These are phyloP conservation scores for Jackrogersella minutella DNA, from an alignment of 495 filamentous ascomycete genomes.

Conservation along the genomic window DNA sequence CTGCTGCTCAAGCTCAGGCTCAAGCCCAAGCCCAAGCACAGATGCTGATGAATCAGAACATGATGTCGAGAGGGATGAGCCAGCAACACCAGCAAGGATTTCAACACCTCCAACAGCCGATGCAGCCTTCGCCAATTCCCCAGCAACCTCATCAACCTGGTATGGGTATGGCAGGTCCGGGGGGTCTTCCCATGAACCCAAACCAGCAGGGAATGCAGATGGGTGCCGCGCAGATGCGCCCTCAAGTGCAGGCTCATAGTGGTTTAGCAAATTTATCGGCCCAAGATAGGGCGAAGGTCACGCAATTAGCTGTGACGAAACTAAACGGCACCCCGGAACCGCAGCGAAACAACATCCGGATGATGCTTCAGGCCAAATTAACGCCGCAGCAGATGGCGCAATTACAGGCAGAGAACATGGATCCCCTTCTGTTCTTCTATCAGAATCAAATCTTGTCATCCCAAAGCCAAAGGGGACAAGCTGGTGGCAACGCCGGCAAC, in stretches of 20 bases:
- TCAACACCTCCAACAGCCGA: constrained; percentile 58
- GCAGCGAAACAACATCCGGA: constrained; percentile 46
- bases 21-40: constrained; percentile 52
- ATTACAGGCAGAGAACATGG: constrained; percentile 46
- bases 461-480: constrained; percentile 37
- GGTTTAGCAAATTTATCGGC: constrained; percentile 37
- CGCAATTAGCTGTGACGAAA: constrained; percentile 40
- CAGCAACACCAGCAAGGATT: constrained; percentile 55
- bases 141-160: constrained; percentile 49
- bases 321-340: constrained; percentile 42
- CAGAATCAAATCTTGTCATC: constrained; percentile 50
- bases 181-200: constrained; percentile 45
- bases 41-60: constrained; percentile 57
- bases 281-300: constrained; percentile 43
- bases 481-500: constrained; percentile 22
- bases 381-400: constrained; percentile 43
- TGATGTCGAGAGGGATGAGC: constrained; percentile 51
- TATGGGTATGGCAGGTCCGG: constrained; percentile 48
- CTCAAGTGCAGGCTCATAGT: constrained; percentile 31
- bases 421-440: constrained; percentile 53
- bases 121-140: constrained; percentile 56
- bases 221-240: constrained; percentile 37
- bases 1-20: no score
- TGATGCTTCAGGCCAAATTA: constrained; percentile 43
- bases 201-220: constrained; percentile 54